phyloP scores from a whole-genome alignment of 108 stramenopile genomes.

The Bacterosira constricta region DNA sequence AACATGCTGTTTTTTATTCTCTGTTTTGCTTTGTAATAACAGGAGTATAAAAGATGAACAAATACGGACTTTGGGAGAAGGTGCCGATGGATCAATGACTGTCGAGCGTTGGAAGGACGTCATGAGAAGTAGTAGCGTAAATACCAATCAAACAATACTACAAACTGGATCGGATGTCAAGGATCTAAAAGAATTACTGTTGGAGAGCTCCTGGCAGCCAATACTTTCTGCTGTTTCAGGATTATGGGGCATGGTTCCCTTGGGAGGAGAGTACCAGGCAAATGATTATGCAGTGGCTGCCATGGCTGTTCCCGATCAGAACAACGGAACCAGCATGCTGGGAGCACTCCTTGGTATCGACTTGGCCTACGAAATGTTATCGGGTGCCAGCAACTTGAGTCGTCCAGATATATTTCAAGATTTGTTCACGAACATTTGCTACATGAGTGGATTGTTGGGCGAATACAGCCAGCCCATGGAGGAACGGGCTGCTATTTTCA shows the following conservation, averaged over 20 bases:
- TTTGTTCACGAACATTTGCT: slow-evolving; percentile 68
- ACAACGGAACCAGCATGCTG: slow-evolving; percentile 61
- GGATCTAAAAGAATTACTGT: slow-evolving; percentile 79
- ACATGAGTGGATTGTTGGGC: slow-evolving; percentile 67
- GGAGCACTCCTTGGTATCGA: slow-evolving; percentile 86
- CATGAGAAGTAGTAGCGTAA: slow-evolving; percentile 42
- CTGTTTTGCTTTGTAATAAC: not conserved
- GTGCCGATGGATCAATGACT: slow-evolving; percentile 88
- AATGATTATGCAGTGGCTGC: too few species aligned
- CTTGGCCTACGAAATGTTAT: slow-evolving; percentile 73
- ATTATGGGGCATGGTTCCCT: slow-evolving; percentile 65
- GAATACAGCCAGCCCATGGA: slow-evolving; percentile 48
- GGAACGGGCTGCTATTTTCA: slow-evolving; percentile 50
- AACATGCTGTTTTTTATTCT: too few species aligned
- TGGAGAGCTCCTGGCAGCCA: slow-evolving; percentile 83
- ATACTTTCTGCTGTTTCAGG: slow-evolving; percentile 80
- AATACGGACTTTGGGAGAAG: slow-evolving; percentile 89
- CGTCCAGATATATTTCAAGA: slow-evolving; percentile 81
- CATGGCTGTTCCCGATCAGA: slow-evolving; percentile 19
- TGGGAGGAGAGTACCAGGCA: slow-evolving; percentile 6
- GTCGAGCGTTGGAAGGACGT: slow-evolving; percentile 92
- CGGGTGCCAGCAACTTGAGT: slow-evolving; percentile 66
- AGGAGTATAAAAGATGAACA: slow-evolving; percentile 82
- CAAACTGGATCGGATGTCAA: slow-evolving; percentile 10
- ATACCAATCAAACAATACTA: not conserved